Percentiles rank a stretch among this genome's conserved stretches.
Conservation (phyloP, 192 early-diverging fungal species). For the Coemansia aciculifera region DNA sequence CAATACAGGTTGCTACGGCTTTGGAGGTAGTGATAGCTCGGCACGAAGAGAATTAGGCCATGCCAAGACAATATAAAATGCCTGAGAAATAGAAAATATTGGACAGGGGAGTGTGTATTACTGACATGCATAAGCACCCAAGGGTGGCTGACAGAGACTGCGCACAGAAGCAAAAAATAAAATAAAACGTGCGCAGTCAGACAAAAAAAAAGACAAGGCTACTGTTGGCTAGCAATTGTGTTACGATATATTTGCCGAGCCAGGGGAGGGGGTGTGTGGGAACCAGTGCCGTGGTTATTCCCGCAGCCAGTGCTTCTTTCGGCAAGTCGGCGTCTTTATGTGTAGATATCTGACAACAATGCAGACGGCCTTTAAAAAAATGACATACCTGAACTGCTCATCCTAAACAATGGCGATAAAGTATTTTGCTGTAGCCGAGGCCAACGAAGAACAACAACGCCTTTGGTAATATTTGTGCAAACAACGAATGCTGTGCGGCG, state of each 20-base stretch:
- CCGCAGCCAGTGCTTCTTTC: not conserved
- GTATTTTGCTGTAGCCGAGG: not conserved
- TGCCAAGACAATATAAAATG: not conserved
- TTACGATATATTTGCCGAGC: not conserved
- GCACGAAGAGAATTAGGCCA: not conserved
- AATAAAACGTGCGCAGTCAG: conserved; percentile 6
- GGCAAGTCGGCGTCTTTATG: not conserved
- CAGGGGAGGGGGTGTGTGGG: conserved; percentile 3
- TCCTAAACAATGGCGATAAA: not conserved
- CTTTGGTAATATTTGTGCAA: not conserved
- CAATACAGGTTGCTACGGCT: conserved; percentile 7
- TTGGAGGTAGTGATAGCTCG: not conserved
- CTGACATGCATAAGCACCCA: not conserved
- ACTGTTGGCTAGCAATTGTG: not conserved
- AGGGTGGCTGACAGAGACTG: not conserved
- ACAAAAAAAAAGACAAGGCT: not conserved
- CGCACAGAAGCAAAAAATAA: not conserved
- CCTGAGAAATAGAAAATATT: not conserved
- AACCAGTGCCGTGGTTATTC: not conserved
- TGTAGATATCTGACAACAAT: not conserved
- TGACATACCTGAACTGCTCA: conserved; percentile 1
- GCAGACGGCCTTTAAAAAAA: not conserved
- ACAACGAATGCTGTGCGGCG: not conserved
- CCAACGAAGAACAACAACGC: not conserved
- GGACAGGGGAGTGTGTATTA: not conserved